A percentile compares a stretch with the other conserved stretches of the same genome.
Conservation (phyloP, 75 land plant genomes). For the Azolla pinnata region DNA sequence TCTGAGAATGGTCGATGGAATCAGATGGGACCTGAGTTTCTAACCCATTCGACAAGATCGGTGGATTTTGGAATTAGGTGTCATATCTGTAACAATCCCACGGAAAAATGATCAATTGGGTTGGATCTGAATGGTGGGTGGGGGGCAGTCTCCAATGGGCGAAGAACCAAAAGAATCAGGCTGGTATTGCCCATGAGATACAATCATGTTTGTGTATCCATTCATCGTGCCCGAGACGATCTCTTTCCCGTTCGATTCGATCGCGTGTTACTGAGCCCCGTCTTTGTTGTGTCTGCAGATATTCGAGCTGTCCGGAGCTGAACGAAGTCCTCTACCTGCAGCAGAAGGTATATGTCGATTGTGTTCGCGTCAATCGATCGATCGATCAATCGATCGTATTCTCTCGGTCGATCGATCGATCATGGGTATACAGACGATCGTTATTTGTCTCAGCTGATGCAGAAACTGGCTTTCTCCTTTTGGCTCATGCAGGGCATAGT, state of each 20-base stretch:
- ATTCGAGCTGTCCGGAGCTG: constrained; percentile 32
- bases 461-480: not conserved
- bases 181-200: no score
- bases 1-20: not conserved
- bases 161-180: no score
- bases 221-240: not conserved
- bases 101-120: no score
- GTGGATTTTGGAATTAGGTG: not conserved
- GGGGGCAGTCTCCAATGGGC: no score
- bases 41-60: not conserved
- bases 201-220: no score
- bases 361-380: no score
- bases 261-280: not conserved
- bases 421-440: no score
- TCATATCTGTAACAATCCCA: no score
- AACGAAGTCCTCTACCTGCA: constrained; percentile 31
- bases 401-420: no score
- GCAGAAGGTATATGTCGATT: no score
- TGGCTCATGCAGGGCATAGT: constrained; percentile 22
- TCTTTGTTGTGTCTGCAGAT: constrained; percentile 11
- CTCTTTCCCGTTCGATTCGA: not conserved
- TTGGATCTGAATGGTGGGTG: not conserved
- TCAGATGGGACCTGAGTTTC: not conserved
- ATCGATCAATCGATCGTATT: no score
- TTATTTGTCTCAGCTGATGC: no score